Percentiles rank a stretch among this genome's conserved stretches.
phyloP scores from a whole-genome alignment of 331 rosid genomes.

The Rhamnella rubrinervis region DNA sequence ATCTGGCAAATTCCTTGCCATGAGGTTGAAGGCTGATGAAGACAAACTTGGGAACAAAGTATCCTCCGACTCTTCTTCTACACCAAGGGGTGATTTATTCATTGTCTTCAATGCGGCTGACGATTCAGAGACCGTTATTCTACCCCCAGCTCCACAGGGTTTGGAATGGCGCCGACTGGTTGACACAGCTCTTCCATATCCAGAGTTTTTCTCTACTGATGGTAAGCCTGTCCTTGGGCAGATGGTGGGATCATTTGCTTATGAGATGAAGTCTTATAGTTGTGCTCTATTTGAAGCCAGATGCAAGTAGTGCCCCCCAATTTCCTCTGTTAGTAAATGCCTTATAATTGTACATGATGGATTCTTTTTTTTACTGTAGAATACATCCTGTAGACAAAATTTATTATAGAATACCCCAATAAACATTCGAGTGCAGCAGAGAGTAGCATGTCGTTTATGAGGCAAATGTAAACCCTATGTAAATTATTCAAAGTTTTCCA shows the following conservation, averaged over 20 bases:
- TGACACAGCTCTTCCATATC: constrained; percentile 84
- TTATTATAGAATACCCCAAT: background rate
- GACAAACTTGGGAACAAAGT: constrained; percentile 21
- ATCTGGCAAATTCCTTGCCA: constrained; percentile 71
- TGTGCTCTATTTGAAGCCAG: constrained; percentile 75
- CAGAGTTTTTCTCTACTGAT: constrained; percentile 60
- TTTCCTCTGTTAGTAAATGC: too few relatives aligned
- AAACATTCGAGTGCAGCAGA: background rate
- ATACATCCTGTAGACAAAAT: background rate
- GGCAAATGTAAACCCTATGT: constrained; percentile 5
- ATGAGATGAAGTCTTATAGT: constrained; percentile 61
- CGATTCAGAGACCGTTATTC: constrained; percentile 46
- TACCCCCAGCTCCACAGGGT: constrained; percentile 55
- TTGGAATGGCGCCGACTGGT: constrained; percentile 63
- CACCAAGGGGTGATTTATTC: constrained; percentile 53
- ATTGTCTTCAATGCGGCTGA: constrained; percentile 71
- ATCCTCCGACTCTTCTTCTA: constrained; percentile 28
- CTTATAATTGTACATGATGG: background rate
- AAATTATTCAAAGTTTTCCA: constrained; percentile 8
- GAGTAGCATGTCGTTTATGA: background rate
- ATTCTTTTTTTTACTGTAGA: background rate
- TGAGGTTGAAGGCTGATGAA: constrained; percentile 63
- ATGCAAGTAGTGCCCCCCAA: constrained; percentile 10
- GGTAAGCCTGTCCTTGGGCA: constrained; percentile 51
- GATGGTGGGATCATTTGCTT: constrained; percentile 34